Evolutionary conservation across 768 basidiomycete genomes (phyloP).

Genomic region (Mycena filopes): DNA sequence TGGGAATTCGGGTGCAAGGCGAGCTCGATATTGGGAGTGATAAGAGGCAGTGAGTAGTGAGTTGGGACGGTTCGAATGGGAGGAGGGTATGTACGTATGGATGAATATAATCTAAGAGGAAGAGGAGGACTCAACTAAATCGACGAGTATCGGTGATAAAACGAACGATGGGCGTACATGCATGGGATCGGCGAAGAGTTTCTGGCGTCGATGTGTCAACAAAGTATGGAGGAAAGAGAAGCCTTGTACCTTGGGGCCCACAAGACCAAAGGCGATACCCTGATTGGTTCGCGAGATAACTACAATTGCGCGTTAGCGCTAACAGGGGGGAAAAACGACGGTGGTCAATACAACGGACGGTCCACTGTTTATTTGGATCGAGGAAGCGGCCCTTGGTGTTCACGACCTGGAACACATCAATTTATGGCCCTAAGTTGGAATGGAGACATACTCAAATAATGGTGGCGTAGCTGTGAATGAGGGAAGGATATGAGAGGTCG

Average conservation of each 20-base stretch:
- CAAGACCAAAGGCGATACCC: constrained; percentile 38
- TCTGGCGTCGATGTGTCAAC: background rate
- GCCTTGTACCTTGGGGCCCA: constrained; percentile 34
- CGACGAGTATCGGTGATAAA: no score
- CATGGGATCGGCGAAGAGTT: constrained; percentile 36
- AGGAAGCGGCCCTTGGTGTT: constrained; percentile 37
- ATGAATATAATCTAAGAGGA: no score
- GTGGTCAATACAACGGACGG: constrained; percentile 24
- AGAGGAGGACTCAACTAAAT: no score
- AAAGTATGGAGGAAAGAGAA: no score
- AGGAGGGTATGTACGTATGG: no score
- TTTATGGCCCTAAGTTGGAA: no score
- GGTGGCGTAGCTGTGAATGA: constrained; percentile 34
- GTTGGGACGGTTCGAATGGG: no score
- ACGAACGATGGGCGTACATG: no score
- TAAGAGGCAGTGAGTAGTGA: no score
- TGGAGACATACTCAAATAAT: constrained; percentile 21
- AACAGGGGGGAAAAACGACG: no score
- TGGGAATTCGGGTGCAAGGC: no score
- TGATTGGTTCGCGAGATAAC: constrained; percentile 41
- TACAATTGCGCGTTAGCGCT: background rate
- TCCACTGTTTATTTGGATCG: constrained; percentile 41
- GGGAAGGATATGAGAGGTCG: background rate
- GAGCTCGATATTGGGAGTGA: no score
- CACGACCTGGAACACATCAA: constrained; percentile 35